Conservation (phyloP, 1,284 basidiomycete species). For the Xanthoconium separans region DNA sequence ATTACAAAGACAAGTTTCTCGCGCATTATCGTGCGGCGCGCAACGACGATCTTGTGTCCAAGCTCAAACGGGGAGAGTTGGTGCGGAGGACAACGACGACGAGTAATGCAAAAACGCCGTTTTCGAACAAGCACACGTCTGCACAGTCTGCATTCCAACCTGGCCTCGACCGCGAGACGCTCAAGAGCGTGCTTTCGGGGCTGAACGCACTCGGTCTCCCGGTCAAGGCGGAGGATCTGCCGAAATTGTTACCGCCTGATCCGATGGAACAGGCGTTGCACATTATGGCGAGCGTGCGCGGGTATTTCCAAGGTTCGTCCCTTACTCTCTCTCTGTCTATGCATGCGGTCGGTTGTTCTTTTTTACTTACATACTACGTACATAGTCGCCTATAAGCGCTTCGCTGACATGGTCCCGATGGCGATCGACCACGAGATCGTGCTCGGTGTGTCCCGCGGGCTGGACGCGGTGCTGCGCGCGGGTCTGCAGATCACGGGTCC, state of each 20-base stretch:
- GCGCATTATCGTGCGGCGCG: not conserved
- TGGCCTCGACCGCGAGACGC: not conserved
- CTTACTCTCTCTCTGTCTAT: no score
- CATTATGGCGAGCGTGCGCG: not conserved
- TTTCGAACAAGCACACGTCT: no score
- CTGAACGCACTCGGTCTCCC: not conserved
- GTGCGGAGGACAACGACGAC: no score
- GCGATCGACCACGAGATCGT: constrained; percentile 67
- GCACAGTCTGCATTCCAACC: not conserved
- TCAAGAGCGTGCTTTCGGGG: not conserved
- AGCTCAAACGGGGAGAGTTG: not conserved
- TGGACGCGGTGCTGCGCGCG: constrained; percentile 46
- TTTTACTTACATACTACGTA: not conserved
- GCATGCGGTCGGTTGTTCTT: no score
- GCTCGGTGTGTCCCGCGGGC: constrained; percentile 39
- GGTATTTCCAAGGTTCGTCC: not conserved
- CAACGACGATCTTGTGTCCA: not conserved
- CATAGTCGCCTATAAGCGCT: constrained; percentile 68
- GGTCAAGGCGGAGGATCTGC: not conserved
- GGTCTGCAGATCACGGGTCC: constrained; percentile 41
- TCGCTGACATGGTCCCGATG: constrained; percentile 60
- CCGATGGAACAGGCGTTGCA: not conserved
- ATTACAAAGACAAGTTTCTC: not conserved
- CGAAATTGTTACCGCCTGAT: not conserved
- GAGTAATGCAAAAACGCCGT: no score